A percentile compares a stretch with the other conserved stretches of the same genome.
Evolutionary conservation across 2,329 filamentous ascomycete species (phyloP).

Genomic region (Hypoxylon sp.): DNA sequence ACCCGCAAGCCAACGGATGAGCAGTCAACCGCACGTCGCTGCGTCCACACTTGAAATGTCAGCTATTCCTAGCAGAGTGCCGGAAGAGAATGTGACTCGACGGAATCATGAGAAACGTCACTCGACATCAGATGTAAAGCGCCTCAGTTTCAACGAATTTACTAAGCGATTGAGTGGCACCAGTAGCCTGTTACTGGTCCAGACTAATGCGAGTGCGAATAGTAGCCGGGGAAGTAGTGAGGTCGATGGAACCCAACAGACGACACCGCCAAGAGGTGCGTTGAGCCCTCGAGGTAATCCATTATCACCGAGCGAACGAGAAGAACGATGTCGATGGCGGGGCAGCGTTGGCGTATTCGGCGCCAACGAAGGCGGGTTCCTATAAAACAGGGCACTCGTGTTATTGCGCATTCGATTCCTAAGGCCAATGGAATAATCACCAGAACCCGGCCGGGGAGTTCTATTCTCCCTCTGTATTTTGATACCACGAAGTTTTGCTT

Average conservation of each 20-base stretch:
- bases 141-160: constrained; percentile 73
- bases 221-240: constrained; percentile 66
- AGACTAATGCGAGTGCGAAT: constrained; percentile 67
- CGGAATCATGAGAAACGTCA: constrained; percentile 63
- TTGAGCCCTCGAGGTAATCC: constrained; percentile 53
- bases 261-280: constrained; percentile 54
- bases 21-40: constrained; percentile 65
- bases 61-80: constrained; percentile 48
- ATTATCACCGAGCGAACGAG: constrained; percentile 57
- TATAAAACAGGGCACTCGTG: constrained; percentile 56
- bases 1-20: constrained; percentile 62
- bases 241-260: constrained; percentile 57
- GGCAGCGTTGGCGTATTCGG: constrained; percentile 69
- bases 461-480: constrained; percentile 39
- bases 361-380: constrained; percentile 66
- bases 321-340: constrained; percentile 69
- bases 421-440: constrained; percentile 28
- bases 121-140: constrained; percentile 69
- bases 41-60: constrained; percentile 45
- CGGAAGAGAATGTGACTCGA: constrained; percentile 55
- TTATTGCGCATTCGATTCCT: constrained; percentile 41
- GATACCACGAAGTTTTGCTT: constrained; percentile 45
- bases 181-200: constrained; percentile 71
- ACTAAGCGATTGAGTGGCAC: constrained; percentile 73
- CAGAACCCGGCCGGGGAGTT: constrained; percentile 18